Evolutionary conservation across 1,139 yeast genomes (phyloP), one percentile per base, ranked within the genome.

Genomic region (Lodderomyces metapsilosis): DNA sequence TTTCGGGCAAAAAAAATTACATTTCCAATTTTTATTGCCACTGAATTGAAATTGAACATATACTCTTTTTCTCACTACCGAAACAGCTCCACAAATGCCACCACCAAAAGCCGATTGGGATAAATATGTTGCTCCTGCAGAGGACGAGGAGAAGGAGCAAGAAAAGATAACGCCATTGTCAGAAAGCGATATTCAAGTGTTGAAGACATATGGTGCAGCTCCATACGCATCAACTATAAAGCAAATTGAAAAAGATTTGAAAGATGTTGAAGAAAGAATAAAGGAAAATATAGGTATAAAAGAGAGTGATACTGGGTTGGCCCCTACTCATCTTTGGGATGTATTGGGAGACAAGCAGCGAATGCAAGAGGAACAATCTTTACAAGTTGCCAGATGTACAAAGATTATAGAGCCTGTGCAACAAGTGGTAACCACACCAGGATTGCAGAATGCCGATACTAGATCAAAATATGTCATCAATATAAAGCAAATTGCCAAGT

Each of bases 321-420:
- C 97, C 17, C 91, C 95, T 38, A 96, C 97, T 5, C 95, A 88
- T 59, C 69, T 91, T 52, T 92, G 99, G 99, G 99, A 92, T 69
- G 88, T 92, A 38, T 82, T 84, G 76, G 98, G 98, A 17, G 99
- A 92, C 65, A 87, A 88, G 62, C 96, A 88, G 64, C 76, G 96
- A 58, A 82, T 91, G 83, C 77, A 84, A 46, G 92, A 86, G 62
- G 98, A 92, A 61, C 97, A 88, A 58, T 96, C 98, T 31, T 72
- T 92, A 51, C 99, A 92, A 64, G 99, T 94, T 41, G 98, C 99
- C 15, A 78, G 99, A 62, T 92, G 99, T 69, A 94, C 98, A 31
- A 92, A 94, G 71, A 92, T 94, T 62, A 92, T 92, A 54, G 92
- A 88, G 60, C 75, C 77, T 36, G 53, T 63, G 13, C 61, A 63